Base-by-base conservation (phyloP, 2,329 filamentous ascomycete species). In the Microascus cirrosus region DNA sequence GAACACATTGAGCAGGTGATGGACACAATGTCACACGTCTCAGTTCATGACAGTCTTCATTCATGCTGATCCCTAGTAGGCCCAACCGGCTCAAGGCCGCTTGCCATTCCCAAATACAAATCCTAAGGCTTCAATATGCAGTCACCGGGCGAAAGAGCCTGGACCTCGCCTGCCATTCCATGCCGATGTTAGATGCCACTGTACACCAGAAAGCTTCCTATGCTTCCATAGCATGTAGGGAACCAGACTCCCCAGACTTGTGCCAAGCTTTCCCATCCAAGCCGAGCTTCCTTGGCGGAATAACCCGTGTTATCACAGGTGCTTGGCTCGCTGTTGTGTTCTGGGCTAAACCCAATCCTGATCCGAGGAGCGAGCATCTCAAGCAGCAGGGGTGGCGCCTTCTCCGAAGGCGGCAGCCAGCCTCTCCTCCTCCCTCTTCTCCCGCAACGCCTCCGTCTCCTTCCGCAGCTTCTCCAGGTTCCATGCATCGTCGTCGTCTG, bases 391-490 rank as follows among this genome's bases (percentile, higher is more conserved):
- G 6, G 48, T 51, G 24, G 13, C 48, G 20, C 48, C 20, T 2
- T n/a, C 53, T 11, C 53, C 53, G 53, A 35, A 54, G 13, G 18
- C 53, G 36, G 60, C 60, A 48, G 61, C 61, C 39, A 62, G 20
- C 18, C 61, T 58, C 69, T 95, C 90, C 64, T 90, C 86, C 71
- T 96, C 93, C 70, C 87, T 92, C 76, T 78, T 79, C 62, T 84
- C 78, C 55, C 85, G 79, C 34, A 93, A 68, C 2, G 81, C 83
- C 69, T 96, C 90, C 0, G 94, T 99, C 77, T 97, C 92, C 66
- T 79, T 78, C 60, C 94, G 82, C 69, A 97, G 74, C 60, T 86
- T 90, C 65, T 90, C 86, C 65, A 96, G 73, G 67, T 96, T 95
- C 84, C 86, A 96, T 18, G 39, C 39, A 6, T 74, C 72, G 39